phyloP scores from a whole-genome alignment of 2,329 filamentous ascomycete species.

The Saccharata proteae region DNA sequence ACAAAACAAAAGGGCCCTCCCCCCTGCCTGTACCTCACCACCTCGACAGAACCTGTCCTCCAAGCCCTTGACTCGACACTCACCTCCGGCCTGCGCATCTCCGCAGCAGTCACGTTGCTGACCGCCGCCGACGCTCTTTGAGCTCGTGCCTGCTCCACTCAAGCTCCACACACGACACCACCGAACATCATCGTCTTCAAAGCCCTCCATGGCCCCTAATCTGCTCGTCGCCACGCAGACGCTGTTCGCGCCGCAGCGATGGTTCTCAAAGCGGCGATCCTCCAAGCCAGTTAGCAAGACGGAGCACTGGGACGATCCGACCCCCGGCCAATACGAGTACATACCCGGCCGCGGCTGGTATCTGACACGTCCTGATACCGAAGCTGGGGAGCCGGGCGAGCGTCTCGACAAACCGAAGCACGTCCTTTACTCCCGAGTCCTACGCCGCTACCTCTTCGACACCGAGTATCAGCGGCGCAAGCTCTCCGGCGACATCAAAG shows the following conservation, averaged over 20 bases:
- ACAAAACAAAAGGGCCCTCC: too few species aligned
- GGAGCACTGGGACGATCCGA: constrained; percentile 37
- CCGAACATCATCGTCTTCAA: background rate
- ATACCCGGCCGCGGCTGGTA: constrained; percentile 39
- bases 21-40: too few species aligned
- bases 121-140: background rate
- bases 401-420: constrained; percentile 18
- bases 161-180: constrained; percentile 2
- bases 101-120: too few species aligned
- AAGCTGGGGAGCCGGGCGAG: constrained; percentile 18
- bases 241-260: constrained; percentile 36
- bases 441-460: constrained; percentile 37
- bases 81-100: too few species aligned
- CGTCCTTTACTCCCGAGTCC: constrained; percentile 36
- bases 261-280: constrained; percentile 30
- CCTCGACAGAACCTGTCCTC: too few species aligned
- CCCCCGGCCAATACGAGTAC: constrained; percentile 38
- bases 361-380: constrained; percentile 30
- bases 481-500: constrained; percentile 27
- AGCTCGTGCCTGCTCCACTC: background rate
- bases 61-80: too few species aligned
- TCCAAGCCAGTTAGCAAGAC: constrained; percentile 28
- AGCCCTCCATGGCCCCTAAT: constrained; percentile 35
- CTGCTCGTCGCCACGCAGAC: constrained; percentile 38
- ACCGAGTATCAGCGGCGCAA: constrained; percentile 36